Evolutionary conservation across 106 monocot species (phyloP), one percentile per base, ranked within the genome.

Genomic region (Cymbidium sinense): DNA sequence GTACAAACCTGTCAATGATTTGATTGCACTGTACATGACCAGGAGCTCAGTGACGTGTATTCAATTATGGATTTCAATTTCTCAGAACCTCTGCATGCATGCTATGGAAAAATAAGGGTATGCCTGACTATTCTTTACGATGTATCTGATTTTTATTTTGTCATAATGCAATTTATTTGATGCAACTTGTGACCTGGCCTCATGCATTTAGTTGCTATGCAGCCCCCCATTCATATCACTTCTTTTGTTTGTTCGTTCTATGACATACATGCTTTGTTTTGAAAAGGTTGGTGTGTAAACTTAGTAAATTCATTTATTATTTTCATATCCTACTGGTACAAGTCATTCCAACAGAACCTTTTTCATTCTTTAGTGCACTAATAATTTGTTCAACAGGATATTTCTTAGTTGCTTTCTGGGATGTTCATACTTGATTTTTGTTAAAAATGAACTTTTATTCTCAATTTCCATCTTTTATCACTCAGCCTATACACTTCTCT

Each of bases 51-150:
- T 81, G 79, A 87, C 36, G 82, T 80, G 1, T 90, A 83, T 50
- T 74, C 87, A 58, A 44, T 99, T 62, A 89, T 94, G 92, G 87
- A 99, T 50, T 99, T 99, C 67, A 77, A 94, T 84, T 90, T 99
- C 36, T 79, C 79, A 21, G 72, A 87, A 50, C 81, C 75, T 18
- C 86, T 99, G 74, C 94, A 90, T 55, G 77, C 83, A 62, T 92
- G 94, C 81, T 84, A 79, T 83, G 86, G 86, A 21, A 92, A 87
- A 84, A 83, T 75, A 69, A 86, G 86, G 92, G 96, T 96, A 91
- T 41, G 31, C 7, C 21, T 51, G 18, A 17, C 34, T 7, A 8
- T 50, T 30, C 17, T 67, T 17, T 29, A 33, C 15, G 33, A 67
- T 67, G 2, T 67, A 67, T 31, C 67, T 33, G 33, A 67, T 62